Percentiles rank a stretch among this genome's conserved stretches.
Evolutionary conservation across 495 filamentous ascomycete genomes (phyloP).

Genomic region (Friedmanniomyces simplex): DNA sequence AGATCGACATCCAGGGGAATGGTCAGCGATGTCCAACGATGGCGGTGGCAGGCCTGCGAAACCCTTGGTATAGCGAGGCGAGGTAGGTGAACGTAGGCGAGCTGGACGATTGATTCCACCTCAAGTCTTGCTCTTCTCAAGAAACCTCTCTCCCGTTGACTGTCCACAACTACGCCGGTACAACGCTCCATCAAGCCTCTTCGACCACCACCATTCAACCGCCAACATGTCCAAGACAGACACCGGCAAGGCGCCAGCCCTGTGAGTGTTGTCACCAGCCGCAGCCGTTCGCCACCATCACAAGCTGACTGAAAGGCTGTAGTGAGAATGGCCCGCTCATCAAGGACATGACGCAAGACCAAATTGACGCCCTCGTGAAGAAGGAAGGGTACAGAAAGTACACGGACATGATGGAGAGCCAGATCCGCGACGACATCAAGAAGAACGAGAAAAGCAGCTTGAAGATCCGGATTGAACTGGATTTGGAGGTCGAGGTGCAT

Average conservation of each 20-base stretch:
- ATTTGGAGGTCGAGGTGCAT: constrained; percentile 13
- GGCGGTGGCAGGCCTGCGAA: no score
- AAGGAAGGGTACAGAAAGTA: neutral
- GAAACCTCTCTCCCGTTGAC: no score
- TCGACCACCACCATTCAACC: neutral
- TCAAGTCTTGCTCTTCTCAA: no score
- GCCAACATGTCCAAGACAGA: no score
- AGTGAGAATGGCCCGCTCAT: neutral
- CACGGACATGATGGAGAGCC: neutral
- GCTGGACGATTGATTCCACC: no score
- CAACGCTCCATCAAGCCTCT: neutral
- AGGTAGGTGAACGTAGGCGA: neutral
- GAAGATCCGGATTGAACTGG: constrained; percentile 7
- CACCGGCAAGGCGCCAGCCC: neutral
- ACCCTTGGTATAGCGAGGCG: neutral
- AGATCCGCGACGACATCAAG: constrained; percentile 1
- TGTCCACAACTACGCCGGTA: no score
- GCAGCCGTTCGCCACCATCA: neutral
- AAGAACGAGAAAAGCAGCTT: constrained; percentile 8
- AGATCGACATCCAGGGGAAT: neutral
- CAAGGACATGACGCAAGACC: constrained; percentile 2
- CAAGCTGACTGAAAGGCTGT: neutral
- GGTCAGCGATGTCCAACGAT: neutral
- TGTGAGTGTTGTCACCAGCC: neutral
- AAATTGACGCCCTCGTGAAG: neutral